Percentiles rank a stretch among this genome's conserved stretches.
phyloP scores from a whole-genome alignment of 2,329 filamentous ascomycete species.

The Trichoderma citrinoviride region DNA sequence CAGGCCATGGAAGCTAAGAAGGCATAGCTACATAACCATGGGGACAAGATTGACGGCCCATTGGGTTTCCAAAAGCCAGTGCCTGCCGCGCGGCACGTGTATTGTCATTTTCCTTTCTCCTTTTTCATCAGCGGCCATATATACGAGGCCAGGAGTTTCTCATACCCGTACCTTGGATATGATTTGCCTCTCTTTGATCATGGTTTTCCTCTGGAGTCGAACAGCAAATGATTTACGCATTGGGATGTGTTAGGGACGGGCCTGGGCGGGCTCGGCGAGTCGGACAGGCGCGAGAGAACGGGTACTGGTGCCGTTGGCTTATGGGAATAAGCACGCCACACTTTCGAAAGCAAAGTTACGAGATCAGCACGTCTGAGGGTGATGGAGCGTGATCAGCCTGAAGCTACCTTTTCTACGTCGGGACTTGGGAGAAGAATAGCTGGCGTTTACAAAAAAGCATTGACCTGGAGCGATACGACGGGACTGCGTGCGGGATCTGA shows the following conservation, averaged over 20 bases:
- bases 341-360: neutral
- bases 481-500: constrained; percentile 9
- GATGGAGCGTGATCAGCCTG: neutral
- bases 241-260: constrained; percentile 2
- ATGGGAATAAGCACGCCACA: neutral
- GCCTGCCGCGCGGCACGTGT: neutral
- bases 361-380: neutral
- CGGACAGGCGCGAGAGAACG: neutral
- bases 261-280: constrained; percentile 4
- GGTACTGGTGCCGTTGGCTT: neutral
- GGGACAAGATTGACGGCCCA: neutral
- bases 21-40: neutral
- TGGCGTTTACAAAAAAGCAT: neutral
- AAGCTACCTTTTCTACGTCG: neutral
- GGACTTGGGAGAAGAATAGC: neutral
- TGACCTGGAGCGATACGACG: neutral
- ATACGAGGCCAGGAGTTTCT: neutral
- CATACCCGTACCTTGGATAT: neutral
- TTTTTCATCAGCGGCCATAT: neutral
- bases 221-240: constrained; percentile 11
- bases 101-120: neutral
- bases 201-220: constrained; percentile 2
- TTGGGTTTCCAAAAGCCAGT: neutral
- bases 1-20: neutral
- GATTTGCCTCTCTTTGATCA: neutral